These are phyloP conservation scores for Peniophora sp. DNA, from an alignment of 1,284 basidiomycete species.

Conservation along the genomic window DNA sequence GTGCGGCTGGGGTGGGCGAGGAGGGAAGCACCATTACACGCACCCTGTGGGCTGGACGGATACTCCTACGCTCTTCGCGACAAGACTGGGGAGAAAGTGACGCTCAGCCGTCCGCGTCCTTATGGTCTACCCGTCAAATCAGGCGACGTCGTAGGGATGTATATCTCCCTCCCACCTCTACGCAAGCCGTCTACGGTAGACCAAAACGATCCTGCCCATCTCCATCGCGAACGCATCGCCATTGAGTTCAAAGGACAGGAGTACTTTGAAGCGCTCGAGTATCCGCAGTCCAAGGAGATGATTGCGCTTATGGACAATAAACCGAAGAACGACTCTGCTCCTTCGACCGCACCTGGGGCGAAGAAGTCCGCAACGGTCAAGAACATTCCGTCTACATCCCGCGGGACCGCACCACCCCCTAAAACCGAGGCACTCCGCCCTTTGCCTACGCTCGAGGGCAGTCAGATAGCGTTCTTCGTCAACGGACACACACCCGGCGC, in stretches of 20 bases:
- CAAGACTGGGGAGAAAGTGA: constrained; percentile 86
- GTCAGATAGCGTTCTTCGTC: constrained; percentile 84
- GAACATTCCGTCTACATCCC: constrained; percentile 39
- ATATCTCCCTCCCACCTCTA: constrained; percentile 77
- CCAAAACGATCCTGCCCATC: constrained; percentile 64
- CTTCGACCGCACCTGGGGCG: constrained; percentile 39
- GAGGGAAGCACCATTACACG: constrained; percentile 87
- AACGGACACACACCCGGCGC: constrained; percentile 85
- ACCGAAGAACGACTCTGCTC: constrained; percentile 6
- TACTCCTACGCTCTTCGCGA: constrained; percentile 92
- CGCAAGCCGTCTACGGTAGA: constrained; percentile 48
- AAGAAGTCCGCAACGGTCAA: constrained; percentile 66
- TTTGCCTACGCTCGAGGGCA: constrained; percentile 66
- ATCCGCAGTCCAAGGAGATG: constrained; percentile 93
- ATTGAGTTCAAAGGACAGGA: constrained; percentile 96
- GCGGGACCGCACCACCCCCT: constrained; percentile 19
- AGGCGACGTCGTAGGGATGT: constrained; percentile 91
- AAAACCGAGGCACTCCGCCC: constrained; percentile 44
- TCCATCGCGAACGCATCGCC: constrained; percentile 82
- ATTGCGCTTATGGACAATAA: constrained; percentile 70
- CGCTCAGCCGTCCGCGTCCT: constrained; percentile 70
- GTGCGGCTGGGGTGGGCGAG: constrained; percentile 89
- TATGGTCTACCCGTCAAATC: constrained; percentile 73
- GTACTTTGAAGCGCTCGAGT: constrained; percentile 94
- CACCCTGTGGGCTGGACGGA: constrained; percentile 88